Base-by-base conservation (phyloP, 176 grass and related monocot species). In the Echinochloa phyllopogon region DNA sequence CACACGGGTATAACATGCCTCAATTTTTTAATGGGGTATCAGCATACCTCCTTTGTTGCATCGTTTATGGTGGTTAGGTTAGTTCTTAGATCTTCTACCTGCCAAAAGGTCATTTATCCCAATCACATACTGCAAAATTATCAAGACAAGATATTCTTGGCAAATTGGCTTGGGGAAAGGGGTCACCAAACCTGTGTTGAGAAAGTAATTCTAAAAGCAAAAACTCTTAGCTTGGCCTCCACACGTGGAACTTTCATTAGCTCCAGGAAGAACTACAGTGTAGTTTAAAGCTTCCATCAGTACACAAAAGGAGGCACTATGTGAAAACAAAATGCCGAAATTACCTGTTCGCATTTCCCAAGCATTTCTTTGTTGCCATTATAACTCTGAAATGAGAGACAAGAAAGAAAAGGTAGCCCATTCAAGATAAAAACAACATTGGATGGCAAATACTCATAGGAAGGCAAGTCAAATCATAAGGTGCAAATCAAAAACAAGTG, bases 161-260 rank as follows among this genome's bases (percentile, higher is more conserved):
- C 52, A 69, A 49, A 25, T 52, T 77, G 57, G 39, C 36, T 44
- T 27, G 14, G 43, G 27, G 15, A 58, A 25, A n/a, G 50, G 29
- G 29, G 82, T 37, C 47, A 89, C 72, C 66, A 39, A 67, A 98
- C 96, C 96, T 98, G 96, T 73, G 85, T 84, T 37, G 87, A 94
- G 65, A 98, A 98, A 55, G 87, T 89, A 90, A 98, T 92, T 88
- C 93, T 95, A 79, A 98, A 98, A 84, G 96, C 88, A 82, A 98
- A 98, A 80, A 98, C 96, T 87, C 91, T 89, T 62, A 98, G 90
- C 75, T 98, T 98, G 75, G 96, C 94, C 73, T 98, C 96, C 20
- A 93, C 96, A 59, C 96, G 90, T 85, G 96, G 96, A 80, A 98
- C 93, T 77, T 91, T 95, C 96, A 98, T 95, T 82, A 98, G 85